Base-by-base conservation (phyloP, 768 basidiomycete species). In the Mrakia frigida region DNA sequence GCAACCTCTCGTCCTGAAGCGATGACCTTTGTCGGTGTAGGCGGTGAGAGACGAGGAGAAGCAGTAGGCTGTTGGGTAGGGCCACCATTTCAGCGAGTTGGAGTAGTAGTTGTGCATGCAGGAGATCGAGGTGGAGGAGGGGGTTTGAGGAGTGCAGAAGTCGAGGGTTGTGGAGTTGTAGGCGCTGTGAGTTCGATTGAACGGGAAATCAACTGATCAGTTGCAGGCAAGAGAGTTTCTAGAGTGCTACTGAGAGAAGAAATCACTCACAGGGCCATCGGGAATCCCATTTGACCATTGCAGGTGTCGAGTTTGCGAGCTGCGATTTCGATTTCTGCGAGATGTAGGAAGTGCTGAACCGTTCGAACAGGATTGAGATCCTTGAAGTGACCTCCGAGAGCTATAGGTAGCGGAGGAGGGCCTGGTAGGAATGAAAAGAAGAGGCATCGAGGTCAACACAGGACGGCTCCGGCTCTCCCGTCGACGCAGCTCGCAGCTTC, bases 11-110 rank as follows among this genome's bases (percentile, higher is more conserved):
- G 76, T 67, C 31, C 67, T 10, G 35, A 76, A 80, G 46, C 63
- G 67, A 25, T 76, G 53, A n/a, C 56, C 35, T 1, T 79, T 77
- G 35, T 75, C 73, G 3, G 53, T 50, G n/a, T 78, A 67, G 21
- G 80, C 43, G 18, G 78, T 75, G 1, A 82, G 71, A 35, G 78
- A 78, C 7, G 72, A 80, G 9, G 81, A 80, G 9, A 81, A 37
- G 68, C 82, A 82, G 6, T 80, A 80, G 11, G 82, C 73, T 43
- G 80, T 79, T 2, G 82, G 81, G 50, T 81, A 81, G 0, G 82
- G 82, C 82, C 82, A 82, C 82, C 82, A 82, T 6, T 75, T 76
- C 25, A 78, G 79, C 68, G 80, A 81, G 2, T 31, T 3, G 31
- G 80, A 67, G 23, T 73, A 67, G 35, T 80, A 78, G 3, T 81